Evolutionary conservation across 257 asterid species (phyloP), one percentile per base, ranked within the genome.

Genomic region (Solanum peruvianum): DNA sequence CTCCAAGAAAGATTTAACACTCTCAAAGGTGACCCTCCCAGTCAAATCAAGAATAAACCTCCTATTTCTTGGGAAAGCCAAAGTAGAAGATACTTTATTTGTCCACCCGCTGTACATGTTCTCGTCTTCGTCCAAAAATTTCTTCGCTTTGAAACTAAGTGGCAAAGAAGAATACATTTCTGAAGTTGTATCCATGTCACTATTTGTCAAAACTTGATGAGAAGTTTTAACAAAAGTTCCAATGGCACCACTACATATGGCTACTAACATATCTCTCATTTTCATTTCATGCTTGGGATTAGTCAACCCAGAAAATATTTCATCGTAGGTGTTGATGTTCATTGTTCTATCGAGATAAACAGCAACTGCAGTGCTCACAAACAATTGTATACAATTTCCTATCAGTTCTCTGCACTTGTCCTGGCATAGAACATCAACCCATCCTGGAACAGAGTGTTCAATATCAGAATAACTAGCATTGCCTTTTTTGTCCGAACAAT

Each of bases 291-390:
- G 97, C 75, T 92, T 93, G 14, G 96, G 95, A 86, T 95, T 94
- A 1, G 98, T 95, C 88, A 96, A 72, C 7, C 97, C 98, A 3
- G 93, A 77, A 73, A 96, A 92, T 75, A 96, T 87, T 10, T 95
- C 96, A 52, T 92, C 92, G 18, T 44, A 95, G 5, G 94, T 47
- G 86, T 96, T 96, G 67, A 91, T 89, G 23, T 92, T 70, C 94
- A 81, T 89, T 29, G 96, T 94, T 82, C 90, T 95, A 83, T 94
- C 98, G 1, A 96, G 90, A 88, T 91, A 96, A 52, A 92, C 94
- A 10, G 94, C 70, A 52, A 95, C 93, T 5, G 96, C 97, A 2
- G 98, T 92, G 89, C 96, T 93, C 39, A 94, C 96, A 49, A 95
- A 90, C 39, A 72, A 23, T 71, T 88, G 91, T 9, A 94, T 89